Evolutionary conservation across 345 rosid genomes (phyloP).

Genomic region (Eucalyptus pauciflora): DNA sequence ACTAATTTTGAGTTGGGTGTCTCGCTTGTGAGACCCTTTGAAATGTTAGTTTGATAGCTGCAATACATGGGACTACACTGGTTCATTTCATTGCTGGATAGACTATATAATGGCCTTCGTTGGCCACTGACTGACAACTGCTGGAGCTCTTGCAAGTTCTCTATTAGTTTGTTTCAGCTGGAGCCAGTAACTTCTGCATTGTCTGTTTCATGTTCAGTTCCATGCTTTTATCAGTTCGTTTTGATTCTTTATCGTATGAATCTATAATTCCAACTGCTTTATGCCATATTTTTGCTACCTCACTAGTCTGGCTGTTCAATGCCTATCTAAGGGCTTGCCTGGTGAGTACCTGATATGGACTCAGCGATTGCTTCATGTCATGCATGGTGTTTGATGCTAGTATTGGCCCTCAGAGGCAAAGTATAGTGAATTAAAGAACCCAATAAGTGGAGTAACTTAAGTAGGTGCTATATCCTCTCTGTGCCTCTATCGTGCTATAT

Average conservation of each 20-base stretch:
- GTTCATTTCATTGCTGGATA: not conserved
- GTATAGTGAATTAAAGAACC: not conserved
- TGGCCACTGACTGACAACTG: not conserved
- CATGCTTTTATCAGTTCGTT: not conserved
- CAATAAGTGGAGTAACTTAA: not conserved
- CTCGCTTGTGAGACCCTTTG: not conserved
- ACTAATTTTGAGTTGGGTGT: not conserved
- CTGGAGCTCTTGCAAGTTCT: not conserved
- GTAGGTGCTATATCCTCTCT: not conserved
- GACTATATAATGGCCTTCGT: not conserved
- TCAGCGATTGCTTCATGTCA: not conserved
- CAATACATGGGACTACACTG: not conserved
- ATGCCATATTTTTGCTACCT: not conserved
- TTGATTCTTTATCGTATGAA: not conserved
- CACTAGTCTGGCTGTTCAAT: not conserved
- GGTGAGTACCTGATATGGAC: not conserved
- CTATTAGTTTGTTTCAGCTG: not conserved
- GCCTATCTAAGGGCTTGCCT: not conserved
- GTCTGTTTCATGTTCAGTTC: not conserved
- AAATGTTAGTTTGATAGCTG: not conserved
- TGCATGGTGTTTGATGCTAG: not conserved
- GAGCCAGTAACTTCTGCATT: not conserved
- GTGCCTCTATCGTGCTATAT: not conserved
- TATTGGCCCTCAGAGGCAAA: not conserved
- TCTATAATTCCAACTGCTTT: not conserved